Conservation (phyloP, 192 early-diverging fungal genomes). For the Thamnidium elegans region DNA sequence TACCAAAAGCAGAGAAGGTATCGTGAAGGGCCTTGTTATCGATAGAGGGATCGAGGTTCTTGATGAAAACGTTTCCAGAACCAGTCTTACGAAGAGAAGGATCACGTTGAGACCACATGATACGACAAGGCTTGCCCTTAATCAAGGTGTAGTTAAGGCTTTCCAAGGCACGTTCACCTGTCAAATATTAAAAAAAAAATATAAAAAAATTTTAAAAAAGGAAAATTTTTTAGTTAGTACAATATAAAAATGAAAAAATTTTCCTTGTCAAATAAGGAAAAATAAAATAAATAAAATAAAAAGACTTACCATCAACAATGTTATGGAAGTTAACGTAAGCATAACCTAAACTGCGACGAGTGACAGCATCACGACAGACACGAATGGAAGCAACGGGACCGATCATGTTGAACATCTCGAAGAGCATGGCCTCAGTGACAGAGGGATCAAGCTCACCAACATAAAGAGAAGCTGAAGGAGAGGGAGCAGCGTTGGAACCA, state of each 20-base stretch:
- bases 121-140: conserved; percentile 93
- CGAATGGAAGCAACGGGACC: conserved; percentile 96
- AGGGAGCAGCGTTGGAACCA: conserved; percentile 19
- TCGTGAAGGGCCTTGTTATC: conserved; percentile 99
- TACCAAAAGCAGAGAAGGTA: conserved; percentile 96
- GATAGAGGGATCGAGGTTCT: conserved; percentile 95
- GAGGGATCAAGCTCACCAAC: conserved; percentile 96
- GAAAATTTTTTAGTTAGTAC: too few species aligned
- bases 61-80: conserved; percentile 98
- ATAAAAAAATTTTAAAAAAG: too few species aligned
- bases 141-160: conserved; percentile 93
- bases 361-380: conserved; percentile 97
- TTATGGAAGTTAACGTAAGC: conserved; percentile 99
- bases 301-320: conserved; percentile 62
- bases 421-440: conserved; percentile 96
- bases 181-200: conserved; percentile 15
- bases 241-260: background rate
- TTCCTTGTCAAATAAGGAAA: background rate
- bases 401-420: conserved; percentile 94
- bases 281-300: background rate
- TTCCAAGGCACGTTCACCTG: conserved; percentile 88
- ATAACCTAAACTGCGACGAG: conserved; percentile 93
- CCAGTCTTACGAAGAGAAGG: conserved; percentile 89
- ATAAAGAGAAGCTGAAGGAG: conserved; percentile 79
- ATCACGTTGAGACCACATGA: conserved; percentile 99